Conservation (phyloP, 805 yeast genomes). For the Schizosaccharomyces lindneri region DNA sequence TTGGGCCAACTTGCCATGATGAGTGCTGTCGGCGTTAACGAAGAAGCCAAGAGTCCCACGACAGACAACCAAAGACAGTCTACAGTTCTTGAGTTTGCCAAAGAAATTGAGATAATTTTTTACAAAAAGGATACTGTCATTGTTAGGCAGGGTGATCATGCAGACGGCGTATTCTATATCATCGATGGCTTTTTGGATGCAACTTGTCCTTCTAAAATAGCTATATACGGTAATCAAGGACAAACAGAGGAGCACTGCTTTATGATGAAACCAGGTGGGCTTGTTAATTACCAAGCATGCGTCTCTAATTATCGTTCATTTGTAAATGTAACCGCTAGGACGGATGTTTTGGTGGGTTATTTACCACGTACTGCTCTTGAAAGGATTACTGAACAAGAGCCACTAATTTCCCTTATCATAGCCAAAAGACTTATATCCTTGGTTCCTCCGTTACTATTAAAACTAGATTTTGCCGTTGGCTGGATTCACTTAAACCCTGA, state of each 20-base stretch:
- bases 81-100: constrained; percentile 19
- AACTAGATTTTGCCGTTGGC: constrained; percentile 76
- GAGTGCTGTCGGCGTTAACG: not conserved
- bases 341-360: constrained; percentile 44
- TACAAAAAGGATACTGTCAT: constrained; percentile 29
- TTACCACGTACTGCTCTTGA: constrained; percentile 40
- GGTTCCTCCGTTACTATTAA: constrained; percentile 38
- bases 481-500: constrained; percentile 90
- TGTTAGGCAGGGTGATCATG: constrained; percentile 36
- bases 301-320: constrained; percentile 58
- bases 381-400: constrained; percentile 45
- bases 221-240: constrained; percentile 3
- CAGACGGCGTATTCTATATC: constrained; percentile 57
- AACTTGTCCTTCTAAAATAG: constrained; percentile 14
- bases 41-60: not conserved
- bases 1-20: not conserved
- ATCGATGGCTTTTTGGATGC: constrained; percentile 59
- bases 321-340: constrained; percentile 38
- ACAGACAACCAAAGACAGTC: not conserved
- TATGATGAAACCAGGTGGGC: constrained; percentile 46
- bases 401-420: constrained; percentile 47
- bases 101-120: constrained; percentile 30
- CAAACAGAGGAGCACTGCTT: constrained; percentile 16
- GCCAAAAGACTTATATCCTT: constrained; percentile 50
- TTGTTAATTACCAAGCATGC: constrained; percentile 71